Evolutionary conservation across 805 yeast genomes (phyloP), one percentile per base, ranked within the genome.

Genomic region (Yarrowia sp.): DNA sequence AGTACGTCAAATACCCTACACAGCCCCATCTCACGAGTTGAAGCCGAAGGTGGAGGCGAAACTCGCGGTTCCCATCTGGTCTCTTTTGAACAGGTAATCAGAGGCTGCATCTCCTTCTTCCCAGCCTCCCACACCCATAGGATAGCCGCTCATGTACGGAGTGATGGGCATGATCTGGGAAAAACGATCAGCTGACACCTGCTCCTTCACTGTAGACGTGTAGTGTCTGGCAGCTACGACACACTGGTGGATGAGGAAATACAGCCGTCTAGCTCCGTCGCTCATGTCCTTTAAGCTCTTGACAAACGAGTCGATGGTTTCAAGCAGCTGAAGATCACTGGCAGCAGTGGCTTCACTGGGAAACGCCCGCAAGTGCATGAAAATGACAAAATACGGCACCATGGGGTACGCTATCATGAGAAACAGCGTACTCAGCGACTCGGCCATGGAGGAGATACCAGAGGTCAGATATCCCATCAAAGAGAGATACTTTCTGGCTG

Each of bases 321-420:
- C 63, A 10, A 56, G 46, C 19, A 56, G 63, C 38, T 56, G 63
- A 8, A 56, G 15, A 11, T 56, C 63, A 5, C 40, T 26, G 11
- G 40, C 48, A 11, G 63, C 63, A 1, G 63, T 56, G 5, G 63
- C 9, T 38, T 56, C 63, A 11, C 40, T 41, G 2, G 63, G 63
- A n/a, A 56, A 56, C 2, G 63, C 63, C n/a, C 63, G 46, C 38
- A 56, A 8, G 14, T 56, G 63, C 63, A 56, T 56, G 63, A 56
- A 56, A 16, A 56, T 56, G 48, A 56, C 48, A 32, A 56, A 56
- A 8, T 56, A 56, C 38, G 63, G 63, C 22, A 56, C 63, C 63
- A 56, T 56, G 63, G 63, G 63, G 38, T 56, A 56, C 38, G 63
- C 63, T 10, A 56, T 56, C 63, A 56, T 56, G 10, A 56, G 40